Percentiles rank a stretch among this genome's conserved stretches.
Conservation (phyloP, 2,329 filamentous ascomycete species). For the Didymella sp. region DNA sequence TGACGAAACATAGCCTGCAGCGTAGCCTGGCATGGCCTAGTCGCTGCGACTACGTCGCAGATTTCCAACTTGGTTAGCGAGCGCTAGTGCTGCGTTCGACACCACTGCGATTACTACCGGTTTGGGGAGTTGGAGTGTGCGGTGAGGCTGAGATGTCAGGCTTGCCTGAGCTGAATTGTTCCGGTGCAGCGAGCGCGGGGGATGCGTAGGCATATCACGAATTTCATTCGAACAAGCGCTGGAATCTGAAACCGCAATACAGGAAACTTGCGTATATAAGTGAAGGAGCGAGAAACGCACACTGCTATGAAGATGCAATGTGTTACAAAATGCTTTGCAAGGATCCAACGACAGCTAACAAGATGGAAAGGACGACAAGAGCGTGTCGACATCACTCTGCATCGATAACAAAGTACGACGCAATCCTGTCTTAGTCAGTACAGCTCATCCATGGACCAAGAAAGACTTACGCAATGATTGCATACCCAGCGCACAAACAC, state of each 20-base stretch:
- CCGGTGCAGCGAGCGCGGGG: not conserved
- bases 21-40: constrained; percentile 16
- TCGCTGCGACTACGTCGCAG: constrained; percentile 12
- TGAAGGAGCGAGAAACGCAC: not conserved
- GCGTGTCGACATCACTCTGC: not conserved
- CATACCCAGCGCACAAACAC: constrained; percentile 20
- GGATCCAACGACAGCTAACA: not conserved
- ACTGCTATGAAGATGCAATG: not conserved
- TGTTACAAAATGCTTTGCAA: not conserved
- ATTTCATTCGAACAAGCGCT: not conserved
- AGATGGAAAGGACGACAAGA: not conserved
- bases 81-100: constrained; percentile 22
- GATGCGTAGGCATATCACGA: not conserved
- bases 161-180: not conserved
- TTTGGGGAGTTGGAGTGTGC: not conserved
- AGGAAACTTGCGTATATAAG: not conserved
- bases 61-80: constrained; percentile 19
- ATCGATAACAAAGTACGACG: constrained; percentile 9
- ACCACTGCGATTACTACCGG: constrained; percentile 1
- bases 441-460: not conserved
- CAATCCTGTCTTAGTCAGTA: constrained; percentile 7
- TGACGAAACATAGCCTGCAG: constrained; percentile 1
- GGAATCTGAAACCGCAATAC: not conserved
- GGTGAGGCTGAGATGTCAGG: not conserved
- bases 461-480: constrained; percentile 22